phyloP scores from a whole-genome alignment of 768 basidiomycete genomes.

The Boletus vinaceobasis region DNA sequence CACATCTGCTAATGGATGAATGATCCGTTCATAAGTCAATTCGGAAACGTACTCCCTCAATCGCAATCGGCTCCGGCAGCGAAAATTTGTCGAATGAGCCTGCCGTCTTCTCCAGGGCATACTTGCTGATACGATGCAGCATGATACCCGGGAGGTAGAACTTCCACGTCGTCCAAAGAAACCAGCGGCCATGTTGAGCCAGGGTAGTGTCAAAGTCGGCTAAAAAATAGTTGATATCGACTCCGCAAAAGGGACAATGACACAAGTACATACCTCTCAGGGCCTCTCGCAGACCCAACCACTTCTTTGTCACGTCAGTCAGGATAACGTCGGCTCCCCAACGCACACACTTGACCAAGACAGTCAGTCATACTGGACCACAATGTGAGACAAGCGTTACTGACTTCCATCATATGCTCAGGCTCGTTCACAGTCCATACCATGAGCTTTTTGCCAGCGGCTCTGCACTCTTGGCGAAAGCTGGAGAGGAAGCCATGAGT shows the following conservation, averaged over 20 bases:
- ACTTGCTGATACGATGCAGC: conserved; percentile 27
- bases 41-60: conserved; percentile 7
- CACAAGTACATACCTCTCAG: conserved; percentile 45
- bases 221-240: conserved; percentile 23
- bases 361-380: neutral
- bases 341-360: conserved; percentile 54
- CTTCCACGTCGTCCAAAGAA: conserved; percentile 67
- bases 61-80: conserved; percentile 23
- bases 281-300: conserved; percentile 59
- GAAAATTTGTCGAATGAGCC: conserved; percentile 49
- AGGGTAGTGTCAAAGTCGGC: conserved; percentile 67
- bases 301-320: conserved; percentile 69
- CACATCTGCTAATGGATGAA: conserved; percentile 3
- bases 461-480: conserved; percentile 79
- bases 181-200: conserved; percentile 59
- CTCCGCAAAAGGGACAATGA: neutral
- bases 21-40: neutral
- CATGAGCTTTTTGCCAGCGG: conserved; percentile 77
- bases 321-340: conserved; percentile 80
- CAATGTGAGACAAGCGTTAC: conserved; percentile 17
- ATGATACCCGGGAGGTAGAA: conserved; percentile 55
- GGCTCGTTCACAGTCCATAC: conserved; percentile 96
- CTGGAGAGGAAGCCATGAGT: conserved; percentile 33
- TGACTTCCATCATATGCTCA: conserved; percentile 85
- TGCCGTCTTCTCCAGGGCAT: conserved; percentile 45